Base-by-base conservation (phyloP, 2,329 filamentous ascomycete genomes). In the Xylariaceae sp. region DNA sequence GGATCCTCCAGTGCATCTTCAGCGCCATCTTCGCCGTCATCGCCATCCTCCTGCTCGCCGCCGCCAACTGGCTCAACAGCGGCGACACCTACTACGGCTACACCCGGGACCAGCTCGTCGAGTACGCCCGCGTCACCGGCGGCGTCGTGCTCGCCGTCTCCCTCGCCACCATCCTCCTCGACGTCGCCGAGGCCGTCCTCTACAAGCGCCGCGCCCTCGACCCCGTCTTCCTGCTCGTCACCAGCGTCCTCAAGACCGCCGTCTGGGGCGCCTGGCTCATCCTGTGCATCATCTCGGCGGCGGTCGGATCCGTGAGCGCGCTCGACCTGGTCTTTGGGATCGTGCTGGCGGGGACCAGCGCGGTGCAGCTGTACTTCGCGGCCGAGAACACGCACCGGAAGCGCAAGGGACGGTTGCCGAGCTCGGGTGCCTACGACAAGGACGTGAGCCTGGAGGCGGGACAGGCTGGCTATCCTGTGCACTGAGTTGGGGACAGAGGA, bases 1-100 rank as follows among this genome's bases (percentile, higher is more conserved):
- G 49, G 51, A 39, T 51, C 17, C 19, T 54, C 4, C 46, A 54
- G 24, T 41, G 48, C 9, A 18, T 51, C 15, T 16, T 19, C 17
- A 13, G 40, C 7, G 9, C 40, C 22, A 30, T 48, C 26, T 47
- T 40, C 38, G 31, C 19, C 19, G 38, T 42, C 17, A 33, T 35
- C 11, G 41, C 43, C n/a, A 22, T 22, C 18, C 34, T 50, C 3
- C 38, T 50, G n/a, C 36, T 49, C 12, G 43, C 31, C 39, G 2
- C 44, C 37, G 15, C 15, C 12, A 18, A 11, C 12, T 12, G 28
- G 7, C 11, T 29, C 24, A 15, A 34, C 31, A 11, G 17, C 26
- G 19, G 38, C 17, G 41, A 38, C 39, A 13, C 15, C n/a, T 44
- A 42, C 22, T 45, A 39, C 26, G 41, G 44, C 1, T 47, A 46